phyloP scores from a whole-genome alignment of 2,329 filamentous ascomycete genomes.

The Dendryphion nanum region DNA sequence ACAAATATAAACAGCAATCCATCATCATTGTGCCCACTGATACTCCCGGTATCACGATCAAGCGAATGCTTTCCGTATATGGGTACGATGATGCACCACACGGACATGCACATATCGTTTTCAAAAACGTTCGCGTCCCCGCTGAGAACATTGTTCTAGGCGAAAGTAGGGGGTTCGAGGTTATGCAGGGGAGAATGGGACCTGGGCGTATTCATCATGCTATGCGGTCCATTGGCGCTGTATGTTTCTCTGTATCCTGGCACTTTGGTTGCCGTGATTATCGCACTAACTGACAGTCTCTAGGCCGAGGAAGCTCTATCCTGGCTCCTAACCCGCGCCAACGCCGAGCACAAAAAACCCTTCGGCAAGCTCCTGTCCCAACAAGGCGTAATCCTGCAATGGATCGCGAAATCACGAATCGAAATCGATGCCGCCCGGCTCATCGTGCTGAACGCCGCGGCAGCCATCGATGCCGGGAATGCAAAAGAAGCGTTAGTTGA shows the following conservation, averaged over 20 bases:
- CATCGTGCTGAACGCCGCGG: conserved; percentile 85
- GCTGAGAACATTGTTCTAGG: conserved; percentile 79
- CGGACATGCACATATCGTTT: conserved; percentile 86
- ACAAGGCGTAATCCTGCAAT: conserved; percentile 89
- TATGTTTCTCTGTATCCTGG: conserved; percentile 41
- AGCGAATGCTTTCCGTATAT: conserved; percentile 88
- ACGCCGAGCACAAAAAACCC: conserved; percentile 82
- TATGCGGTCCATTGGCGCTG: conserved; percentile 87
- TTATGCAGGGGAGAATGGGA: conserved; percentile 91
- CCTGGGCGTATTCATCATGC: conserved; percentile 94
- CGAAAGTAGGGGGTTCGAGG: conserved; percentile 92
- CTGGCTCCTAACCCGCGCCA: conserved; percentile 88
- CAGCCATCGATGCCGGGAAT: conserved; percentile 83
- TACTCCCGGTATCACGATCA: conserved; percentile 78
- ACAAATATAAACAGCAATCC: conserved; percentile 83
- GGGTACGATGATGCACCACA: conserved; percentile 97
- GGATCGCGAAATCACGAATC: conserved; percentile 84
- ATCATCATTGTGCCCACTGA: conserved; percentile 81
- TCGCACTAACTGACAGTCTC: conserved; percentile 6
- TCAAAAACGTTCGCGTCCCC: conserved; percentile 84
- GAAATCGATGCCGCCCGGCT: conserved; percentile 89
- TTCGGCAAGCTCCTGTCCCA: conserved; percentile 82
- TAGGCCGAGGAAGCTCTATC: conserved; percentile 82
- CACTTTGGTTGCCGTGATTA: no score
- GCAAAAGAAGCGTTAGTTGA: conserved; percentile 84